Evolutionary conservation across 257 asterid genomes (phyloP), one percentile per base, ranked within the genome.

Genomic region (Striga asiatica): DNA sequence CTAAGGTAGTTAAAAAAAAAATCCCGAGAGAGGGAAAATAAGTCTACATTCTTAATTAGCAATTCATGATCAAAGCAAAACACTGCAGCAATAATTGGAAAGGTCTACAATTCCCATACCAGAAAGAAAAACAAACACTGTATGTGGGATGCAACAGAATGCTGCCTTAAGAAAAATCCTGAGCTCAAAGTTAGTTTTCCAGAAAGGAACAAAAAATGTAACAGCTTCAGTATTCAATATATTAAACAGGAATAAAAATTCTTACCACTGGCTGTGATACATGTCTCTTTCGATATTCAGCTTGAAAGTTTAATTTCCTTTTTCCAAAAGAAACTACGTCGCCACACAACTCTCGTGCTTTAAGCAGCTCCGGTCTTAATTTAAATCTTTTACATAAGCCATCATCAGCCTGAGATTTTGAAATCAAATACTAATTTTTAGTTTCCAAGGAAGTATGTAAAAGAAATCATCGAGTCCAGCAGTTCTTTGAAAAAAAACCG

Each of bases 301-400:
- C 64, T 66, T 66, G 87, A 67, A 86, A 81, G 66, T 79, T 82
- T 5, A 81, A 34, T 65, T 77, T 86, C 41, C 81, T 79, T 64
- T 61, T 85, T 29, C 72, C 48, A 9, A 71, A 72, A 66, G 62
- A 39, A n/a, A 77, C 74, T 35, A 71, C 61, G 64, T 77, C 78
- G 21, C 95, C 96, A 46, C 73, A 72, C 58, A 91, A 61, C 76
- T 91, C 98, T 55, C 96, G 72, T 5, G 74, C 71, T 51, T 66
- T 84, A 58, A 91, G 84, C n/a, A 91, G 80, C 70, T 72, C 70
- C n/a, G 60, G 67, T 39, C 68, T 68, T 54, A 67, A 19, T 64
- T 48, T 72, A 32, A 27, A 52, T 39, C 64, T 53, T 62, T 50
- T 70, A 51, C 58, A 32, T 42, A 14, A 6, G 50, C 39, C 57